Percentiles rank a stretch among this genome's conserved stretches.
Evolutionary conservation across 345 rosid genomes (phyloP).

Genomic region (Eucalyptus pauciflora): DNA sequence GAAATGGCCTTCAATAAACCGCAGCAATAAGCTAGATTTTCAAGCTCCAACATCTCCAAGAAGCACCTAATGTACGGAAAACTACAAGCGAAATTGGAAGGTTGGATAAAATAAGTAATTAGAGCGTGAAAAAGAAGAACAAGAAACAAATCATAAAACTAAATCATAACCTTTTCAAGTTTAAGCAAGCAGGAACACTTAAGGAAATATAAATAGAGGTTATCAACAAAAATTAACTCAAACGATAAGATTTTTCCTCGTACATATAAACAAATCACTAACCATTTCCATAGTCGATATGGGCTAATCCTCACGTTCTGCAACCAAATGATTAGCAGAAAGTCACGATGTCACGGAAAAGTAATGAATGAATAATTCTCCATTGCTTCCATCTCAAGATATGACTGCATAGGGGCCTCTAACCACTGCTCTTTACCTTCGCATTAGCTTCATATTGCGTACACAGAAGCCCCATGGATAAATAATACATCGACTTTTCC

Average conservation of each 20-base stretch:
- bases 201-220: no score
- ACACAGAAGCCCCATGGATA: fast-evolving
- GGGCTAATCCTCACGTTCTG: not conserved
- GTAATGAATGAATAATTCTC: not conserved
- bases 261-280: no score
- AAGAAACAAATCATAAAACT: not conserved
- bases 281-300: fast-evolving
- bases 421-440: not conserved
- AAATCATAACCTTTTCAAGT: not conserved
- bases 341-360: fast-evolving
- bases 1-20: slow-evolving; percentile 80
- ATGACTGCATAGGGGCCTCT: not conserved
- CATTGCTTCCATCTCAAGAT: not conserved
- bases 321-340: not conserved
- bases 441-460: no score
- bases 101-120: not conserved
- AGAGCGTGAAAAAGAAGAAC: no score
- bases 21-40: slow-evolving; percentile 78
- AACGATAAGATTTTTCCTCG: fast-evolving
- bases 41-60: slow-evolving; percentile 97
- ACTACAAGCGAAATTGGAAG: not conserved
- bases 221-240: fast-evolving
- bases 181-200: no score
- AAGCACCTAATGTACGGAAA: slow-evolving; percentile 54
- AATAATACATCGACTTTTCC: not conserved